Evolutionary conservation across 768 basidiomycete species (phyloP), one percentile per base, ranked within the genome.

Genomic region (Myochromella boudieri): DNA sequence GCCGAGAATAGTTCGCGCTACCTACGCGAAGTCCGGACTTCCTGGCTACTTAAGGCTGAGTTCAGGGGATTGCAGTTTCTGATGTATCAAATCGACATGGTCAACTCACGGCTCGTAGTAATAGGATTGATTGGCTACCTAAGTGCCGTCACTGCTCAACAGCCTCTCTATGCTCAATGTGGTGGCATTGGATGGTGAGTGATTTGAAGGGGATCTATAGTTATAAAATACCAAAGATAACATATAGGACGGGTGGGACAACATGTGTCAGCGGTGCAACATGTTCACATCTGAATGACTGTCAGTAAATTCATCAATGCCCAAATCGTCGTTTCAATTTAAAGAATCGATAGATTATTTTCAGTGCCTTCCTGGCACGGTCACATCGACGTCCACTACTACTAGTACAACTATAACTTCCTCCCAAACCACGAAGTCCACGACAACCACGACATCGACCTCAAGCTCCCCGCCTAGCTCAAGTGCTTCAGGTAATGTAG

Each of bases 151-250:
- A 39, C 52, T n/a, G 69, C 74, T 17, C 74, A 76, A 43, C 68
- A 71, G 48, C 57, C 65, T 2, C 49, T 71, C 10, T 75, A 74
- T 50, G 61, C 53, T n/a, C 76, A 78, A 54, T 77, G 78, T 46
- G 78, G 77, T 32, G 76, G 78, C 18, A 71, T 65, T 25, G 74
- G 73, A 63, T 78, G 78, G 77, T 74, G 55, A 51, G 67, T 44
- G 11, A 10, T 17, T 22, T 12, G 0, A 3, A 29, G 46, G 15
- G 6, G 25, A 10, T 10, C 34, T 6, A 24, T 6, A n/a, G 9
- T 3, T 3, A 12, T 12, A 10, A 9, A 24, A 5, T n/a, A 18
- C 33, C 32, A 46, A 9, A 28, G 39, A 14, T n/a, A 25, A 25
- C 12, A 2, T 45, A 11, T 38, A 78, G 77, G 77, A 68, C 68